phyloP scores from a whole-genome alignment of 2,329 filamentous ascomycete genomes.

The Lecanoromycetidae sp. region DNA sequence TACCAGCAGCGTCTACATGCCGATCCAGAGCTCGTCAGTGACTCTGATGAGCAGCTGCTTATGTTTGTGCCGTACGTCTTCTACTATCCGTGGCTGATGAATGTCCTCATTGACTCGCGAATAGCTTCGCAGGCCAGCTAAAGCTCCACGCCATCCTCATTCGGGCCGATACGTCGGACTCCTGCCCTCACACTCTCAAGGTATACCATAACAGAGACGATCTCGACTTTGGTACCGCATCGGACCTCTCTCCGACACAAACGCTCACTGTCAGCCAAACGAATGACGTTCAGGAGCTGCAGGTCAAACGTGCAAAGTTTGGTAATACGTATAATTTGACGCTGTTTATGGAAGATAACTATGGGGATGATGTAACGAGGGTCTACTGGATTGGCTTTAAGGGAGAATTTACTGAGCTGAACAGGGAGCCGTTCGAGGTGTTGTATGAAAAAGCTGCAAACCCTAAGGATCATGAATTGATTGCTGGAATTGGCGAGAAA shows the following conservation, averaged over 20 bases:
- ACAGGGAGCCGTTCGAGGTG: slow-evolving; percentile 70
- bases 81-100: too few relatives aligned
- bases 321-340: slow-evolving; percentile 69
- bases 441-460: slow-evolving; percentile 91
- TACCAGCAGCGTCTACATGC: slow-evolving; percentile 67
- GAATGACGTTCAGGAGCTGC: slow-evolving; percentile 70
- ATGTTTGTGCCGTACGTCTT: slow-evolving; percentile 71
- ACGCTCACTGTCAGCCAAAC: slow-evolving; percentile 66
- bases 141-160: slow-evolving; percentile 84
- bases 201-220: slow-evolving; percentile 78
- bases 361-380: slow-evolving; percentile 62
- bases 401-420: slow-evolving; percentile 83
- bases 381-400: slow-evolving; percentile 83
- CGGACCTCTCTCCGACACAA: slow-evolving; percentile 60
- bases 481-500: slow-evolving; percentile 32
- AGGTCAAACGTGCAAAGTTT: slow-evolving; percentile 79
- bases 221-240: slow-evolving; percentile 69
- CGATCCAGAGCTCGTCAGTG: slow-evolving; percentile 67
- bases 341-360: slow-evolving; percentile 89
- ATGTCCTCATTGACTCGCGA: not conserved
- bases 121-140: slow-evolving; percentile 81
- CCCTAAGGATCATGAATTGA: slow-evolving; percentile 65
- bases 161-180: slow-evolving; percentile 58
- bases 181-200: slow-evolving; percentile 71
- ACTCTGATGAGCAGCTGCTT: slow-evolving; percentile 85